These are phyloP conservation scores for Athelia psychrophila DNA, from an alignment of 1,284 basidiomycete species.

Conservation along the genomic window DNA sequence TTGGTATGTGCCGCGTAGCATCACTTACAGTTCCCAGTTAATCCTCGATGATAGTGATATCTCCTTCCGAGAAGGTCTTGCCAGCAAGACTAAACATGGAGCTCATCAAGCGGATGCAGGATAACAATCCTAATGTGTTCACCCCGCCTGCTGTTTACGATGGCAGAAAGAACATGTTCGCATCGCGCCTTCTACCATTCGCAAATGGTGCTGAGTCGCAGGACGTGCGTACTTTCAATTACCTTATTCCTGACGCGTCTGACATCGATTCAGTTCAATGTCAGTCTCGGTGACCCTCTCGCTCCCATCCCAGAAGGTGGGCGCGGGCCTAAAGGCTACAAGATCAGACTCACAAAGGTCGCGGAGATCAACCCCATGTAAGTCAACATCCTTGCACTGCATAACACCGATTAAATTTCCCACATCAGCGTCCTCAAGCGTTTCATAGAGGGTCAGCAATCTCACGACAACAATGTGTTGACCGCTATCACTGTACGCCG, in stretches of 20 bases:
- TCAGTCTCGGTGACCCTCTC: constrained; percentile 40
- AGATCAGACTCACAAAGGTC: constrained; percentile 62
- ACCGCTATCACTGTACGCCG: constrained; percentile 67
- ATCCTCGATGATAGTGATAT: constrained; percentile 43
- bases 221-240: constrained; percentile 34
- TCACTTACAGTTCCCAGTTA: constrained; percentile 1
- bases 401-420: constrained; percentile 4
- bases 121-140: constrained; percentile 54
- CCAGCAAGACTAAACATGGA: constrained; percentile 67
- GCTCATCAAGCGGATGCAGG: constrained; percentile 60
- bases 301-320: constrained; percentile 15
- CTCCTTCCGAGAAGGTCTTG: constrained; percentile 60
- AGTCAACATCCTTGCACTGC: constrained; percentile 14
- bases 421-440: constrained; percentile 55
- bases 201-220: constrained; percentile 37
- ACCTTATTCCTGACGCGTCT: constrained; percentile 1
- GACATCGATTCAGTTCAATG: constrained; percentile 49
- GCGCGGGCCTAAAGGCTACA: constrained; percentile 56
- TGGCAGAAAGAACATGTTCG: constrained; percentile 75
- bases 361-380: constrained; percentile 77
- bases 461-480: constrained; percentile 64
- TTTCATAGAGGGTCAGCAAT: constrained; percentile 64
- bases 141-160: constrained; percentile 69
- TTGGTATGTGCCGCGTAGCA: constrained; percentile 43
- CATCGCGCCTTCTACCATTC: constrained; percentile 53